phyloP scores from a whole-genome alignment of 2,329 filamentous ascomycete species.

The Diplodia intermedia region DNA sequence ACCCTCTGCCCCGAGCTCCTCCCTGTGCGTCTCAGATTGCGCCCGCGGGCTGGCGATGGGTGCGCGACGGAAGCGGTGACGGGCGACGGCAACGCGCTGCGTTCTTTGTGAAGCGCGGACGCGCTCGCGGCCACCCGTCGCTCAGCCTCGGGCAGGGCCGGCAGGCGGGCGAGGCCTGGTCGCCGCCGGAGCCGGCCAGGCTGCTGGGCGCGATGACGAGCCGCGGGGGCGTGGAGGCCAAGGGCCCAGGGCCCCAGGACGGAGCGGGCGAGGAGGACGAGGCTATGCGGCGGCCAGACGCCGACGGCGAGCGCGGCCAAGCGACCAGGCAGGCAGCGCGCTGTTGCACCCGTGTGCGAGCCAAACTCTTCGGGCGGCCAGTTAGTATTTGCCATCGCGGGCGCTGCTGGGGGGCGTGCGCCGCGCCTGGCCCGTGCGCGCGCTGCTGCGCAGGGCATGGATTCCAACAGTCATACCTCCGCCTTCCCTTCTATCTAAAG shows the following conservation, averaged over 20 bases:
- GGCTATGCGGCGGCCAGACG: constrained; percentile 16
- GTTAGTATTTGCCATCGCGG: constrained; percentile 27
- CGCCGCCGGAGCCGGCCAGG: constrained; percentile 20
- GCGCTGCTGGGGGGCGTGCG: constrained; percentile 10
- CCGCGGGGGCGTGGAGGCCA: not conserved
- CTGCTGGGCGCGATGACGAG: constrained; percentile 17
- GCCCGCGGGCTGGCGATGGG: constrained; percentile 26
- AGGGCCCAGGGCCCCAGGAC: constrained; percentile 1
- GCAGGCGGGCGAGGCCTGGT: constrained; percentile 15
- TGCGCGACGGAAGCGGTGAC: constrained; percentile 23
- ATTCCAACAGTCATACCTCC: constrained; percentile 18
- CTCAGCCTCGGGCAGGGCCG: constrained; percentile 21
- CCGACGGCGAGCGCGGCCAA: constrained; percentile 1
- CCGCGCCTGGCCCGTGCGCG: constrained; percentile 16
- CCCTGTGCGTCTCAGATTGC: constrained; percentile 22
- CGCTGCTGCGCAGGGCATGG: constrained; percentile 12
- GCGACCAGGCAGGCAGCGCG: constrained; percentile 16
- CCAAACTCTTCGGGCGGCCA: constrained; percentile 17
- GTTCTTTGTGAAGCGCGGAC: constrained; percentile 1
- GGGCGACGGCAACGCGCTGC: constrained; percentile 1
- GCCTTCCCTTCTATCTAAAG: constrained; percentile 31
- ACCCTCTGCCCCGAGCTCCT: not conserved
- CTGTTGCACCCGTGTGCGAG: constrained; percentile 31
- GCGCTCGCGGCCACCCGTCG: constrained; percentile 11
- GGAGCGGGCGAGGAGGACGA: not conserved